Conservation (phyloP, 306 rosid genomes). For the Oemleria cerasiformis region DNA sequence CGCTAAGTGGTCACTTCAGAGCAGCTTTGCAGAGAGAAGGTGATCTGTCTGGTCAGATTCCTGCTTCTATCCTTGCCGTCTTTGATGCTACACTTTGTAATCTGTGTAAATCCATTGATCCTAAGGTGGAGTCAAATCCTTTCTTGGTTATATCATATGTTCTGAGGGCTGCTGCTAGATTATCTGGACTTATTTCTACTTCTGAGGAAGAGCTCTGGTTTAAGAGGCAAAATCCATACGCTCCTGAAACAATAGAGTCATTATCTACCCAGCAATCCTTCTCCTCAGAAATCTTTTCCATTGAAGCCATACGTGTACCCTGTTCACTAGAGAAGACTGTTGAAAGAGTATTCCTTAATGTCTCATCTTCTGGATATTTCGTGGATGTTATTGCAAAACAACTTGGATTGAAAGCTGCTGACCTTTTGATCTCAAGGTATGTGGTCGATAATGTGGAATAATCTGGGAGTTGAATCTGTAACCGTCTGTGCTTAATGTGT, state of each 20-base stretch:
- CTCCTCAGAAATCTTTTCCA: slow-evolving; percentile 36
- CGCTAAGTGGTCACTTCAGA: slow-evolving; percentile 82
- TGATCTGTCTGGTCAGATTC: slow-evolving; percentile 54
- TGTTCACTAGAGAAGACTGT: slow-evolving; percentile 55
- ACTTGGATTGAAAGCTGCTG: slow-evolving; percentile 63
- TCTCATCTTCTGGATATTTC: slow-evolving; percentile 63
- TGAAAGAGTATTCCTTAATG: slow-evolving; percentile 50
- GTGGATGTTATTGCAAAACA: slow-evolving; percentile 73
- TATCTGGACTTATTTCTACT: slow-evolving; percentile 42
- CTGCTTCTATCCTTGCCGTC: slow-evolving; percentile 59
- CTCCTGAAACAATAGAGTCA: slow-evolving; percentile 50
- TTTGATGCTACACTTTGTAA: slow-evolving; percentile 54
- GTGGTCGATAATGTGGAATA: slow-evolving; percentile 14
- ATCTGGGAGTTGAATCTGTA: slow-evolving; percentile 14
- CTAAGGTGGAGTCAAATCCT: slow-evolving; percentile 74
- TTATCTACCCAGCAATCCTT: slow-evolving; percentile 28
- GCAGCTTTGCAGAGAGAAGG: slow-evolving; percentile 68
- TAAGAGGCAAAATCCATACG: slow-evolving; percentile 57
- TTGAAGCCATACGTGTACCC: slow-evolving; percentile 61
- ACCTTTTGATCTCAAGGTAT: slow-evolving; percentile 77
- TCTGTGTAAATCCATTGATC: slow-evolving; percentile 64
- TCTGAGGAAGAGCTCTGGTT: slow-evolving; percentile 61
- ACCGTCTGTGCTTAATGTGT: slow-evolving; percentile 19
- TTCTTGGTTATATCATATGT: slow-evolving; percentile 49
- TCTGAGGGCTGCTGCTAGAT: slow-evolving; percentile 50